Percentiles rank a stretch among this genome's conserved stretches.
These are phyloP conservation scores for Starmerella bacillaris DNA, from an alignment of 805 yeast species.

Conservation along the genomic window DNA sequence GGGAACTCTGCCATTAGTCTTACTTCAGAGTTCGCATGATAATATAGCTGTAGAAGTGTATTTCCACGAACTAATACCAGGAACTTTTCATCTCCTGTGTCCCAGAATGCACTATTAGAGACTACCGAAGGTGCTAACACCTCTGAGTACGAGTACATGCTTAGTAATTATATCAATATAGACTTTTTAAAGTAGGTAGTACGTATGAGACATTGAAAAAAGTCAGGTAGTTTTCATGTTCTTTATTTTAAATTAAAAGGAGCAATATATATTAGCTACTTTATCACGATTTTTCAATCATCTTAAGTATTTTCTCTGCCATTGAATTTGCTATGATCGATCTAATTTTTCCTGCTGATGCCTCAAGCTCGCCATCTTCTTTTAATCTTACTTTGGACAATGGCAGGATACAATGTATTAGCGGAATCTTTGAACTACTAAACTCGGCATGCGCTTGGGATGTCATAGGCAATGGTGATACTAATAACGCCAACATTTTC, in stretches of 20 bases:
- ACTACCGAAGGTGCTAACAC: slow-evolving; percentile 61
- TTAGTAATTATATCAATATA: slow-evolving; percentile 1
- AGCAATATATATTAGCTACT: too few species aligned
- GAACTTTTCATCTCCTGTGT: slow-evolving; percentile 23
- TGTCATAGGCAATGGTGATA: slow-evolving; percentile 10
- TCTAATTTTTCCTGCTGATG: too few species aligned
- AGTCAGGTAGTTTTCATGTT: too few species aligned
- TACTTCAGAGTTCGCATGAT: slow-evolving; percentile 19
- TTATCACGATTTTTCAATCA: too few species aligned
- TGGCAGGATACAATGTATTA: slow-evolving; percentile 9
- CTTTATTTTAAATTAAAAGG: too few species aligned
- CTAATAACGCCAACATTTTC: too few species aligned
- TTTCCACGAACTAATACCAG: slow-evolving; percentile 50
- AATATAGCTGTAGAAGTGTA: slow-evolving; percentile 46
- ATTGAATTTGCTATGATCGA: too few species aligned
- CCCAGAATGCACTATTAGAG: slow-evolving; percentile 32
- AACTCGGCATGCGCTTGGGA: slow-evolving; percentile 8
- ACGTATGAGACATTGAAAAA: too few species aligned
- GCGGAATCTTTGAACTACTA: slow-evolving; percentile 3
- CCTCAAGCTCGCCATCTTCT: slow-evolving; percentile 1
- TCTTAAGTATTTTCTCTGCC: too few species aligned
- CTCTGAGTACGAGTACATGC: slow-evolving; percentile 67
- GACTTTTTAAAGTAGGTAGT: too few species aligned
- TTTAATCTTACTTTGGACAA: slow-evolving; percentile 1
- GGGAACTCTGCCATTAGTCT: slow-evolving; percentile 44